Evolutionary conservation across 768 basidiomycete species (phyloP).

Genomic region (Boletus rubroflammeus): DNA sequence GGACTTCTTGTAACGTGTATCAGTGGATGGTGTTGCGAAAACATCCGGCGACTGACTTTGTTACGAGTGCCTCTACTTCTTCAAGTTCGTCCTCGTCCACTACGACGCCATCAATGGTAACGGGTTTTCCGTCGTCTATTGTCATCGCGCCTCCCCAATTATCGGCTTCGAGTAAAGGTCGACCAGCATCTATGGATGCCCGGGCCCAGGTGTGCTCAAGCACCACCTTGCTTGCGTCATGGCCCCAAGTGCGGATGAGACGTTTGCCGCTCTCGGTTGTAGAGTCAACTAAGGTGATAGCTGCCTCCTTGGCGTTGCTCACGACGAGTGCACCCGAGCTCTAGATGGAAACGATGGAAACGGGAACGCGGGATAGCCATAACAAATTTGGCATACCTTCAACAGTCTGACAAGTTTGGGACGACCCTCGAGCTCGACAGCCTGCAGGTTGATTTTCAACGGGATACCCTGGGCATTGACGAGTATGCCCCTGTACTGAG

Average conservation of each 20-base stretch:
- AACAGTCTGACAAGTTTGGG: constrained; percentile 50
- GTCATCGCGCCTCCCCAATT: constrained; percentile 47
- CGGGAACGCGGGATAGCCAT: not conserved
- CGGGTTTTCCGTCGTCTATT: constrained; percentile 32
- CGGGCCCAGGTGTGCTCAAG: constrained; percentile 53
- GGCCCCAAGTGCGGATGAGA: constrained; percentile 58
- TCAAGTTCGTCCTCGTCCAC: constrained; percentile 37
- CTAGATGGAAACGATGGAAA: constrained; percentile 33
- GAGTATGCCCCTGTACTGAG: constrained; percentile 33
- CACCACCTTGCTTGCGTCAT: constrained; percentile 45
- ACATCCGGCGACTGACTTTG: constrained; percentile 41
- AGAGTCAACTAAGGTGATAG: constrained; percentile 58
- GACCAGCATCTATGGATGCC: constrained; percentile 41
- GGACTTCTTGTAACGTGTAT: constrained; percentile 45
- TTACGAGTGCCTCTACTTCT: constrained; percentile 35
- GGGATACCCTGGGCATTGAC: constrained; percentile 38
- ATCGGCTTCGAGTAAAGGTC: constrained; percentile 44
- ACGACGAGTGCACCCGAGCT: constrained; percentile 52
- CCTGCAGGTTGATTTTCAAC: constrained; percentile 55
- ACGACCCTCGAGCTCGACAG: constrained; percentile 46
- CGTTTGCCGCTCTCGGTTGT: constrained; percentile 47
- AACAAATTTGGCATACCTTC: constrained; percentile 36
- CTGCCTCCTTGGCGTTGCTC: constrained; percentile 48
- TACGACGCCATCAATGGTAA: constrained; percentile 31
- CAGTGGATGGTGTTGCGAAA: constrained; percentile 10